A percentile compares a stretch with the other conserved stretches of the same genome.
These are phyloP conservation scores for Suillus decipiens DNA, from an alignment of 768 basidiomycete species.

Conservation along the genomic window DNA sequence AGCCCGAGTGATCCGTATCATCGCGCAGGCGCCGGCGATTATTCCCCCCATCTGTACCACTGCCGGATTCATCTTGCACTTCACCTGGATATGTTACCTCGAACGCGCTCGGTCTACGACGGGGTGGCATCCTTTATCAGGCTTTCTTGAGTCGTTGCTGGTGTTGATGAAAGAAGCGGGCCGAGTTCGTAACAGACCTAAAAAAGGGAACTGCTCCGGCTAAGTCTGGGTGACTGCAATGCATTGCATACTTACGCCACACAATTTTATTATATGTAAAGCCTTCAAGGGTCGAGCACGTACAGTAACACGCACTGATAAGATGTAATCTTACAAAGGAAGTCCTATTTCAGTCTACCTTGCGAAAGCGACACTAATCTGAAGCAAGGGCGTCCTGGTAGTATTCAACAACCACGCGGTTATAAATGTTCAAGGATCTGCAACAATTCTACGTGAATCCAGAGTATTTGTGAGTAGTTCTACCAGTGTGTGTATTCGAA, in stretches of 20 bases:
- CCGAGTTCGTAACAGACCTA: not conserved
- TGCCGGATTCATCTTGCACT: conserved; percentile 22
- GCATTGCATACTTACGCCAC: not conserved
- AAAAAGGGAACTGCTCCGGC: not conserved
- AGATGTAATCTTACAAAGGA: not conserved
- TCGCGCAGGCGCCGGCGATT: conserved; percentile 30
- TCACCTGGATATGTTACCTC: conserved; percentile 52
- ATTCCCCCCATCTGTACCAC: conserved; percentile 24
- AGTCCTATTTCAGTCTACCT: not conserved
- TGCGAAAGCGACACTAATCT: not conserved
- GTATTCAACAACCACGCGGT: not conserved
- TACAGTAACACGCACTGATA: not conserved
- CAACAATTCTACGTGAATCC: not conserved
- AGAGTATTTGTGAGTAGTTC: not conserved
- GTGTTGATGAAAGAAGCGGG: not conserved
- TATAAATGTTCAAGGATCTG: not conserved
- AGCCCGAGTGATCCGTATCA: not conserved
- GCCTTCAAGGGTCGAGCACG: not conserved
- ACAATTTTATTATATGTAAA: not conserved
- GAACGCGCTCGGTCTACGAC: conserved; percentile 52
- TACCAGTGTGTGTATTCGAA: conserved; percentile 13
- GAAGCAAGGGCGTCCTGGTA: not conserved
- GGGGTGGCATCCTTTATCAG: conserved; percentile 34
- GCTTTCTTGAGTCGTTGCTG: not conserved
- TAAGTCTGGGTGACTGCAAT: not conserved